Evolutionary conservation across 2,329 filamentous ascomycete genomes (phyloP).

Genomic region (Alternaria atra): DNA sequence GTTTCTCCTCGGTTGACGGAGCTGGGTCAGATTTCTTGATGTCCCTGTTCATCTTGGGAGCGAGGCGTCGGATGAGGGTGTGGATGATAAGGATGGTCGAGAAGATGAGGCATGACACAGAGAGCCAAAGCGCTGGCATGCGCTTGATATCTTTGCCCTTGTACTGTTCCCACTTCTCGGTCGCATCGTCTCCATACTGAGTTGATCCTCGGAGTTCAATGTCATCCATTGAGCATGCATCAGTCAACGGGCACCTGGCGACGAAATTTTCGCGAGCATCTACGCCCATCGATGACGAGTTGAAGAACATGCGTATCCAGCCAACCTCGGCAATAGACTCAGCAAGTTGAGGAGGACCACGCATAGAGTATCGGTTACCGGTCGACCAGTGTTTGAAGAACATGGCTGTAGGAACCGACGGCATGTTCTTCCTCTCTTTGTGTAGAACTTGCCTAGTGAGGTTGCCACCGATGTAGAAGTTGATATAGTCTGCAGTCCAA

Average conservation of each 20-base stretch:
- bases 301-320: constrained; percentile 62
- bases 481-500: constrained; percentile 56
- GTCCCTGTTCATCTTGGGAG: constrained; percentile 17
- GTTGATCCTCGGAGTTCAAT: constrained; percentile 46
- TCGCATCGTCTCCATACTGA: constrained; percentile 31
- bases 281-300: constrained; percentile 54
- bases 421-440: constrained; percentile 47
- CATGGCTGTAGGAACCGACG: constrained; percentile 54
- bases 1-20: background rate
- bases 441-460: constrained; percentile 46
- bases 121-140: constrained; percentile 46
- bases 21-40: background rate
- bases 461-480: constrained; percentile 55
- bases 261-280: constrained; percentile 15
- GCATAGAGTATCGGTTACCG: constrained; percentile 56
- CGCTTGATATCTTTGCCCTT: constrained; percentile 31
- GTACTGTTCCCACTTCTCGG: constrained; percentile 43
- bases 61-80: constrained; percentile 37
- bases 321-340: constrained; percentile 55
- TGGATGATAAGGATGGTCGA: constrained; percentile 43
- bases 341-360: constrained; percentile 53
- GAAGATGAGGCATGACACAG: constrained; percentile 40
- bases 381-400: constrained; percentile 60
- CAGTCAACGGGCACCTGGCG: constrained; percentile 11
- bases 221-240: constrained; percentile 50